A percentile compares a stretch with the other conserved stretches of the same genome.
These are phyloP conservation scores for Aspergillus unguis DNA, from an alignment of 2,329 filamentous ascomycete genomes.

Conservation along the genomic window DNA sequence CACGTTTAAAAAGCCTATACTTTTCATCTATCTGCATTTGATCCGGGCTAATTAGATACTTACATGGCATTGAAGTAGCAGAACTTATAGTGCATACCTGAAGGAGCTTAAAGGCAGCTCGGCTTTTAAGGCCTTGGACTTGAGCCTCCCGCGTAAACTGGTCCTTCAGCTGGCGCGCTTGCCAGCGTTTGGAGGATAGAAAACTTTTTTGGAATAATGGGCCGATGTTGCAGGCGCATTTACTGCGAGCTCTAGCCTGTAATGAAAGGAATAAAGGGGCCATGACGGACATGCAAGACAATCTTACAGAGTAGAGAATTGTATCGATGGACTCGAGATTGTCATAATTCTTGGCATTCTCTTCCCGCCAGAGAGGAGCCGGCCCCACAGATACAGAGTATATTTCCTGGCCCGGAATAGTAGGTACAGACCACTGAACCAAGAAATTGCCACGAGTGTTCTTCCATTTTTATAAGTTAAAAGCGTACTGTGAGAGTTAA, in stretches of 20 bases:
- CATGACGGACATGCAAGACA: neutral
- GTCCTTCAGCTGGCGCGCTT: slow-evolving; percentile 72
- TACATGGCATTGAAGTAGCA: neutral
- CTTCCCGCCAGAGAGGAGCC: too few relatives aligned
- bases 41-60: neutral
- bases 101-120: slow-evolving; percentile 89
- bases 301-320: too few relatives aligned
- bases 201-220: slow-evolving; percentile 18
- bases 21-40: slow-evolving; percentile 69
- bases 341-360: too few relatives aligned
- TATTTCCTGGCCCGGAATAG: too few relatives aligned
- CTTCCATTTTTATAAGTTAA: too few relatives aligned
- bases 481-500: too few relatives aligned
- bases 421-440: too few relatives aligned
- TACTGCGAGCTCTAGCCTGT: neutral
- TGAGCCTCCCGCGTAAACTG: slow-evolving; percentile 70
- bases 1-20: slow-evolving; percentile 71
- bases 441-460: too few relatives aligned
- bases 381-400: too few relatives aligned
- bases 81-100: slow-evolving; percentile 54
- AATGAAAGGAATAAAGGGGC: neutral
- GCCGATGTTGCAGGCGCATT: slow-evolving; percentile 24
- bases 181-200: slow-evolving; percentile 74
- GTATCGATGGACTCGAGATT: too few relatives aligned
- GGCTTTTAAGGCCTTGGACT: slow-evolving; percentile 76